Evolutionary conservation across 1,284 basidiomycete genomes (phyloP).

Genomic region (Mixia osmundae): DNA sequence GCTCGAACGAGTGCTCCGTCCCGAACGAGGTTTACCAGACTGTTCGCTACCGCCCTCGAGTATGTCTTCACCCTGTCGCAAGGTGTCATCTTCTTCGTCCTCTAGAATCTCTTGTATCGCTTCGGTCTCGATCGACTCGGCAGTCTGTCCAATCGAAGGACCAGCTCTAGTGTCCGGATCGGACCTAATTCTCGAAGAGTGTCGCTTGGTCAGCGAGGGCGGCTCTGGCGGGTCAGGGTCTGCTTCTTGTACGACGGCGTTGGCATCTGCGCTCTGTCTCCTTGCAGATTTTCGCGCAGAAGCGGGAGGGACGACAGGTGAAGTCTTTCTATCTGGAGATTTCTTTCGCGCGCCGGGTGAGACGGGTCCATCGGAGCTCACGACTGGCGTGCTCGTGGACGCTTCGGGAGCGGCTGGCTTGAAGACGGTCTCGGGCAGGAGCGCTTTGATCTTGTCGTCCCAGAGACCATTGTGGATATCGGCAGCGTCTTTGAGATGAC

Average conservation of each 20-base stretch:
- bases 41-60: too few relatives aligned
- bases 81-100: not conserved
- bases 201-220: too few relatives aligned
- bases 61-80: not conserved
- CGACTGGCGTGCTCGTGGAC: not conserved
- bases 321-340: not conserved
- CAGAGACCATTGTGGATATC: not conserved
- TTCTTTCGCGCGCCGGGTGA: not conserved
- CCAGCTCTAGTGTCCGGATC: not conserved
- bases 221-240: too few relatives aligned
- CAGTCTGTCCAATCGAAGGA: not conserved
- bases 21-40: too few relatives aligned
- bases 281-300: not conserved
- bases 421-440: not conserved
- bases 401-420: not conserved
- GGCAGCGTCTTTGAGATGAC: not conserved
- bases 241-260: not conserved
- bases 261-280: not conserved
- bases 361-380: not conserved
- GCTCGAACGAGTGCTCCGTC: too few relatives aligned
- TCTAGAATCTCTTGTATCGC: not conserved
- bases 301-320: not conserved
- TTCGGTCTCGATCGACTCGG: not conserved
- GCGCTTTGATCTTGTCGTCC: constrained; percentile 1
- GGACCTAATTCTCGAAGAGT: too few relatives aligned